phyloP scores from a whole-genome alignment of 441 rosid species.

The Populus trichocarpa region DNA sequence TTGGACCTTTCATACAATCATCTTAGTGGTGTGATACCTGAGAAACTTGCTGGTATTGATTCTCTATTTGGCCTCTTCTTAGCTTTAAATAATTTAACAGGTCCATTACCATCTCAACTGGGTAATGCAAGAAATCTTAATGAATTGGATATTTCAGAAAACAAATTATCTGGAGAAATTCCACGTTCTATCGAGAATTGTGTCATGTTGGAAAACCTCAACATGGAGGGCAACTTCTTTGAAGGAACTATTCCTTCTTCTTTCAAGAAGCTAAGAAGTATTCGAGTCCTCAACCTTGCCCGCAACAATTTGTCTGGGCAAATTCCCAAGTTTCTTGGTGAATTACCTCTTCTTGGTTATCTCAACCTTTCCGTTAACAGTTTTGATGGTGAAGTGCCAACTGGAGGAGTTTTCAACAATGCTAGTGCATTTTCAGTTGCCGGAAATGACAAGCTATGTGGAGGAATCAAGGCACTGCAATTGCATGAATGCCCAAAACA shows the following conservation, averaged over 20 bases:
- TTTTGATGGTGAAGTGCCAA: constrained; percentile 14
- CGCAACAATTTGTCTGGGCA: constrained; percentile 19
- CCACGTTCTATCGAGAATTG: constrained; percentile 18
- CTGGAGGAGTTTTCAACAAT: constrained; percentile 10
- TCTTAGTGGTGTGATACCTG: constrained; percentile 19
- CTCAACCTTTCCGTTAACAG: constrained; percentile 19
- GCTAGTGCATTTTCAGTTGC: not conserved
- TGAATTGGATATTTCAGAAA: not conserved
- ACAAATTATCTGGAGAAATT: constrained; percentile 26
- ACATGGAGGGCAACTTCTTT: constrained; percentile 20
- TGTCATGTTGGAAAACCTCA: constrained; percentile 2
- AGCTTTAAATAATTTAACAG: constrained; percentile 16
- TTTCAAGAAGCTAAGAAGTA: constrained; percentile 17
- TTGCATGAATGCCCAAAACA: constrained; percentile 9
- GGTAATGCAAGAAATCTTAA: constrained; percentile 5
- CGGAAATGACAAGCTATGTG: constrained; percentile 24
- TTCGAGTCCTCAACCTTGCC: constrained; percentile 23
- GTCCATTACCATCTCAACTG: not conserved
- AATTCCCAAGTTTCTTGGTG: constrained; percentile 13
- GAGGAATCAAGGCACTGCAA: constrained; percentile 19
- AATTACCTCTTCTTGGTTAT: not conserved
- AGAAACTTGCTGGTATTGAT: not conserved
- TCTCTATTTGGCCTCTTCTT: constrained; percentile 14
- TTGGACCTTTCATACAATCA: constrained; percentile 14
- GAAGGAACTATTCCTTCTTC: constrained; percentile 26